Percentiles rank a stretch among this genome's conserved stretches.
Conservation (phyloP, 2,329 filamentous ascomycete genomes). For the Penicillium sp. region DNA sequence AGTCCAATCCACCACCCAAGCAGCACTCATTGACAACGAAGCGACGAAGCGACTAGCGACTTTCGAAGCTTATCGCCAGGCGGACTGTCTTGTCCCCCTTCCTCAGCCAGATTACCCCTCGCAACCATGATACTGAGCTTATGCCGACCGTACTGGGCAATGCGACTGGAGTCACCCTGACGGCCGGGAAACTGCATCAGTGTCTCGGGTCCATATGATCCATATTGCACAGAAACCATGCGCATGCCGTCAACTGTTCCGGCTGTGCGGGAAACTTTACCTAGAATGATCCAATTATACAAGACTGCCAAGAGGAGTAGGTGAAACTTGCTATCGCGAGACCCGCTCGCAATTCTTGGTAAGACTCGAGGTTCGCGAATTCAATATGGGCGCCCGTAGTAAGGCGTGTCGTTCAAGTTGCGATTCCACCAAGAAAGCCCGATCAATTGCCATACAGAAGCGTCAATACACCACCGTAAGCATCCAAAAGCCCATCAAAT, state of each 20-base stretch:
- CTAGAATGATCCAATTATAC: not conserved
- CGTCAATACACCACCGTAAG: too few species aligned
- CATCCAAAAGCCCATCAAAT: too few species aligned
- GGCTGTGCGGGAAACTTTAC: not conserved
- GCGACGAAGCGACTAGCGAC: not conserved
- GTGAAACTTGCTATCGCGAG: not conserved
- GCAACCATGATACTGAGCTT: not conserved
- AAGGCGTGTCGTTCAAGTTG: not conserved
- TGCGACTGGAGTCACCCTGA: not conserved
- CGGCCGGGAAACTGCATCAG: not conserved
- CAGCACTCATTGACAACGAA: not conserved
- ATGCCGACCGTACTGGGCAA: not conserved
- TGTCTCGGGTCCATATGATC: not conserved
- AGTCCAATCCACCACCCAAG: not conserved
- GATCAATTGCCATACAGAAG: not conserved
- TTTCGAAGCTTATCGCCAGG: not conserved
- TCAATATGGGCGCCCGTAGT: not conserved
- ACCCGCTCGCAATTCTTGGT: not conserved
- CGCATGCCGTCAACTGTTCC: not conserved
- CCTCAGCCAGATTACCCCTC: not conserved
- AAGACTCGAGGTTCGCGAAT: not conserved
- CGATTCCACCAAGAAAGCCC: not conserved
- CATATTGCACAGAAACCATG: not conserved
- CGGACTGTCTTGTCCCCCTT: too few species aligned
- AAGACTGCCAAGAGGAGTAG: not conserved